A percentile compares a stretch with the other conserved stretches of the same genome.
phyloP scores from a whole-genome alignment of 768 basidiomycete genomes.

The Serendipita sp. region DNA sequence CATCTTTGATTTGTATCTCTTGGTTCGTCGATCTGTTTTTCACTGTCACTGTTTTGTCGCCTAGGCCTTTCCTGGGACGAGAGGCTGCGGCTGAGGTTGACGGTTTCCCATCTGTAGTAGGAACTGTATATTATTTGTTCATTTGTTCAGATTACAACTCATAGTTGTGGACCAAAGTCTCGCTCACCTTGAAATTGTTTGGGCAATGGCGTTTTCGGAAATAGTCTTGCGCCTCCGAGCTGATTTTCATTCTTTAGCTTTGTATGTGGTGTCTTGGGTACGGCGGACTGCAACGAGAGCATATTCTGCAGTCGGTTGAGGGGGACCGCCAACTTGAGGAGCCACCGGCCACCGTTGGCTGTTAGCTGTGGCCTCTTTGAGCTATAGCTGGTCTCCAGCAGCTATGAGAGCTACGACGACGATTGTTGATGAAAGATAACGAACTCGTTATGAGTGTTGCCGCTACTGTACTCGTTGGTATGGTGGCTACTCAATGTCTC shows the following conservation, averaged over 20 bases:
- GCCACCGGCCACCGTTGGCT: no score
- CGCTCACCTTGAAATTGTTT: not conserved
- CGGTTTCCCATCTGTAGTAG: not conserved
- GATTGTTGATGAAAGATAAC: no score
- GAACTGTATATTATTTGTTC: not conserved
- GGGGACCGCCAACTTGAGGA: no score
- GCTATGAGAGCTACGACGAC: no score
- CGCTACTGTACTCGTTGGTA: no score
- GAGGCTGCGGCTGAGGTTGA: not conserved
- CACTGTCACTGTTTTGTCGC: not conserved
- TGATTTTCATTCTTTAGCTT: not conserved
- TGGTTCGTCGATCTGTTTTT: not conserved
- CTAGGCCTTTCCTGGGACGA: not conserved
- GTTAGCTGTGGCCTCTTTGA: no score
- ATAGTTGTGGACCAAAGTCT: not conserved
- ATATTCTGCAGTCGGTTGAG: not conserved
- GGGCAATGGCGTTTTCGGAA: not conserved
- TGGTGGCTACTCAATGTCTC: no score
- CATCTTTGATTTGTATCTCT: not conserved
- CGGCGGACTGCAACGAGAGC: not conserved
- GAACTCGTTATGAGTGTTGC: no score
- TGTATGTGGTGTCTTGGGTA: conserved; percentile 2
- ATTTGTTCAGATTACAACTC: not conserved
- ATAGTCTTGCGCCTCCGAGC: not conserved
- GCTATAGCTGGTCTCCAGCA: no score